Evolutionary conservation across 495 filamentous ascomycete species (phyloP).

Genomic region (Aspergillus panamensis): DNA sequence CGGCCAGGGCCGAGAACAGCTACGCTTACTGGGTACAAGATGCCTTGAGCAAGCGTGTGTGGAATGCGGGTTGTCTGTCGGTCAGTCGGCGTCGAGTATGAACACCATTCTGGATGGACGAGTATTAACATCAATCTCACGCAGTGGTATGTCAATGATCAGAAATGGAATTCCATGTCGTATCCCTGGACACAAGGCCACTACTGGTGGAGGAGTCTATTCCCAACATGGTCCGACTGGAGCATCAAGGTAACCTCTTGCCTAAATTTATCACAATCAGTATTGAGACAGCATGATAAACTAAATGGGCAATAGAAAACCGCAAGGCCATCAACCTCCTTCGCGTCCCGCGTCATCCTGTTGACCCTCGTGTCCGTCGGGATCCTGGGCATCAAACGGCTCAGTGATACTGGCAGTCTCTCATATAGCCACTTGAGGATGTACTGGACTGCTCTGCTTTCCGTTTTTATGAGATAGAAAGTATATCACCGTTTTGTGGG

Average conservation of each 20-base stretch:
- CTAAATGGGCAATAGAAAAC: not conserved
- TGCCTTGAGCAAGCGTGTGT: constrained; percentile 39
- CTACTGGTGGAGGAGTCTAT: constrained; percentile 35
- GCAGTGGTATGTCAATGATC: constrained; percentile 27
- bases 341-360: not conserved
- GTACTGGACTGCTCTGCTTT: not conserved
- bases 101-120: constrained; percentile 12
- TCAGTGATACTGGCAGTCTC: not conserved
- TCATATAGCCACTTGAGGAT: not conserved
- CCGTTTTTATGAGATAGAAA: not conserved
- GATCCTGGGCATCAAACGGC: not conserved
- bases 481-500: too few relatives aligned
- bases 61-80: constrained; percentile 41
- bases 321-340: not conserved
- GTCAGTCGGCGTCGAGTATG: constrained; percentile 12
- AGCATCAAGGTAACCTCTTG: constrained; percentile 21
- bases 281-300: constrained; percentile 31
- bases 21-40: constrained; percentile 42
- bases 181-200: constrained; percentile 44
- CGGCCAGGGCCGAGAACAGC: constrained; percentile 39
- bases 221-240: constrained; percentile 38
- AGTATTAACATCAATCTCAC: constrained; percentile 9
- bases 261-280: not conserved
- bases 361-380: not conserved
- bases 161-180: constrained; percentile 47